phyloP scores from a whole-genome alignment of 352 stramenopile species.

The Pythium guiyangense region DNA sequence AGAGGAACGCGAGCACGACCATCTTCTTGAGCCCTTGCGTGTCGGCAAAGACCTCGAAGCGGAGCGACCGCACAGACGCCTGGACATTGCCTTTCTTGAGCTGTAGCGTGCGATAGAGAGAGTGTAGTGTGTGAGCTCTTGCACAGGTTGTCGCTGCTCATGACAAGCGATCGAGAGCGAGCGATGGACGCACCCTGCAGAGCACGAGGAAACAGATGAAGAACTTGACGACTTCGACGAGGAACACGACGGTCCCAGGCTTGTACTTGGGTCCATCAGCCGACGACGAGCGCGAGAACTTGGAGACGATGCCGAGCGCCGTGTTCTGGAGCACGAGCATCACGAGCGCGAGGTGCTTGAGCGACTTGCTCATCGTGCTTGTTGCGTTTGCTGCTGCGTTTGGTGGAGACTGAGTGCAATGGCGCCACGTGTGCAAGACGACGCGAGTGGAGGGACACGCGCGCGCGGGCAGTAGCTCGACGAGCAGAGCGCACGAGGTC shows the following conservation, averaged over 20 bases:
- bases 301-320: slow-evolving; percentile 82
- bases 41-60: slow-evolving; percentile 79
- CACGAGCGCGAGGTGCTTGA: slow-evolving; percentile 81
- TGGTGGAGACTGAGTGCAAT: not conserved
- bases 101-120: slow-evolving; percentile 2
- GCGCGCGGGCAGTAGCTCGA: no score
- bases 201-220: slow-evolving; percentile 74
- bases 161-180: no score
- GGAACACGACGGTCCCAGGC: slow-evolving; percentile 68
- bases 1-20: slow-evolving; percentile 79
- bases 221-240: slow-evolving; percentile 84
- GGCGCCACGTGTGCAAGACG: not conserved
- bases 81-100: slow-evolving; percentile 54
- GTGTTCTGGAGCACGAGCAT: slow-evolving; percentile 88
- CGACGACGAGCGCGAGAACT: slow-evolving; percentile 71
- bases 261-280: slow-evolving; percentile 77
- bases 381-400: no score
- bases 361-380: slow-evolving; percentile 23
- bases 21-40: slow-evolving; percentile 79
- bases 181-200: slow-evolving; percentile 22
- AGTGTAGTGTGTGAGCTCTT: not conserved
- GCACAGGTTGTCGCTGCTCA: no score
- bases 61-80: slow-evolving; percentile 53
- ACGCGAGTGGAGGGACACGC: no score
- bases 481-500: no score